phyloP scores from a whole-genome alignment of 2,329 filamentous ascomycete species.

The Fusarium hostae region DNA sequence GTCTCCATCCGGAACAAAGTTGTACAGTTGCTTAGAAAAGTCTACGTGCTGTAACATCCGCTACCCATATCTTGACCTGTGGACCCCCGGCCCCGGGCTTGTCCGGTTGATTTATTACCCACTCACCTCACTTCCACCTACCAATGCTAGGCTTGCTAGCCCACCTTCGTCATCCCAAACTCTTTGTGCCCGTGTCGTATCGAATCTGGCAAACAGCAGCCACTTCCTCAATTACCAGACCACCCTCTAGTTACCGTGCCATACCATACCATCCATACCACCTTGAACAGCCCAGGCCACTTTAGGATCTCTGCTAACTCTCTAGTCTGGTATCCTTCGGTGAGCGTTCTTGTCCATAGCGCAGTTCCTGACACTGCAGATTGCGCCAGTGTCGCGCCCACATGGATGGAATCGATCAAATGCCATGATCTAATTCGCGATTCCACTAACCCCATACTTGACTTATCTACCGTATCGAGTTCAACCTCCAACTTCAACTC shows the following conservation, averaged over 20 bases:
- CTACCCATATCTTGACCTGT: neutral
- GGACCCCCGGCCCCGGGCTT: conserved; percentile 15
- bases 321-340: conserved; percentile 44
- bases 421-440: conserved; percentile 45
- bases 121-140: conserved; percentile 17
- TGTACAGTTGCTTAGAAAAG: neutral
- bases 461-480: conserved; percentile 4
- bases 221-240: neutral
- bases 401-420: conserved; percentile 41
- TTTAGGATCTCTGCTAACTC: conserved; percentile 27
- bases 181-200: conserved; percentile 30
- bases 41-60: neutral
- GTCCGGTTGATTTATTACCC: conserved; percentile 17
- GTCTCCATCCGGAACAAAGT: neutral
- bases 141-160: conserved; percentile 10
- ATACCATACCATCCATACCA: conserved; percentile 2
- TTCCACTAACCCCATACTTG: conserved; percentile 37
- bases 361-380: conserved; percentile 32
- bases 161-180: conserved; percentile 30
- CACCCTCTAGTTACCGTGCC: conserved; percentile 4
- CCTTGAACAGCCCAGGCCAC: conserved; percentile 17
- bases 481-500: conserved; percentile 23
- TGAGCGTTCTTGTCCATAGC: conserved; percentile 49
- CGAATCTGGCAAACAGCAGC: conserved; percentile 31
- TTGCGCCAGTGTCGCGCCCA: conserved; percentile 39